Conservation (phyloP, 768 basidiomycete genomes). For the Wakefieldia striispora region DNA sequence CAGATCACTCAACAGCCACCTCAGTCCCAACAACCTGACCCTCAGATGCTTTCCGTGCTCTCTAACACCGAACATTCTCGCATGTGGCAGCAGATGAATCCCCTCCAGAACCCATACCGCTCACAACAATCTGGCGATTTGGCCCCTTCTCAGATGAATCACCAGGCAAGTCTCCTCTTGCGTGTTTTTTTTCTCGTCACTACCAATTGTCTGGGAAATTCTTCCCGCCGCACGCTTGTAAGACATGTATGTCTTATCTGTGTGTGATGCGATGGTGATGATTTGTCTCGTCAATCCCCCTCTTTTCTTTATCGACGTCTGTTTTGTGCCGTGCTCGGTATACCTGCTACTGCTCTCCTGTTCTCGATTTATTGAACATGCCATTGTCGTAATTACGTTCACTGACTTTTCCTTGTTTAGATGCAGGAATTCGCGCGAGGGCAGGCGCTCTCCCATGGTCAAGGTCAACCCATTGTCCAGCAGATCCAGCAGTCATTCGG, state of each 20-base stretch:
- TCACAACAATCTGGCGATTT: slow-evolving; percentile 42
- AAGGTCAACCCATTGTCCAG: slow-evolving; percentile 38
- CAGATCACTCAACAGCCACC: slow-evolving; percentile 44
- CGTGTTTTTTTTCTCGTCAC: slow-evolving; percentile 13
- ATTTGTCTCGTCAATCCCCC: slow-evolving; percentile 19
- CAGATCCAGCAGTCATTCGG: slow-evolving; percentile 46
- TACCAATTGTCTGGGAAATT: slow-evolving; percentile 17
- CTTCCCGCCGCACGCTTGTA: slow-evolving; percentile 8
- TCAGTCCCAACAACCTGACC: slow-evolving; percentile 42
- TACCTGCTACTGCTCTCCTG: neutral
- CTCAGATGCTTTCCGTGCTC: slow-evolving; percentile 38
- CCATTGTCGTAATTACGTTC: slow-evolving; percentile 14
- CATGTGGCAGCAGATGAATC: slow-evolving; percentile 60
- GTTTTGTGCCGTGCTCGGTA: neutral
- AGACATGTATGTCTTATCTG: slow-evolving; percentile 11
- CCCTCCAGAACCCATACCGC: slow-evolving; percentile 43
- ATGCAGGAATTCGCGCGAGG: slow-evolving; percentile 46
- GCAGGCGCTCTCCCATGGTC: slow-evolving; percentile 40
- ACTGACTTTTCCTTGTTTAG: slow-evolving; percentile 32
- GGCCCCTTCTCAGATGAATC: slow-evolving; percentile 36
- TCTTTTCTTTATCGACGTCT: slow-evolving; percentile 8
- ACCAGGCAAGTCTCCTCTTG: slow-evolving; percentile 44
- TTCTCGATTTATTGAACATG: slow-evolving; percentile 2
- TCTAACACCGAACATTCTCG: slow-evolving; percentile 50
- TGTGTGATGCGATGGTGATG: slow-evolving; percentile 8